These are phyloP conservation scores for Entophlyctis helioformis DNA, from an alignment of 192 early-diverging fungal species.

Conservation along the genomic window DNA sequence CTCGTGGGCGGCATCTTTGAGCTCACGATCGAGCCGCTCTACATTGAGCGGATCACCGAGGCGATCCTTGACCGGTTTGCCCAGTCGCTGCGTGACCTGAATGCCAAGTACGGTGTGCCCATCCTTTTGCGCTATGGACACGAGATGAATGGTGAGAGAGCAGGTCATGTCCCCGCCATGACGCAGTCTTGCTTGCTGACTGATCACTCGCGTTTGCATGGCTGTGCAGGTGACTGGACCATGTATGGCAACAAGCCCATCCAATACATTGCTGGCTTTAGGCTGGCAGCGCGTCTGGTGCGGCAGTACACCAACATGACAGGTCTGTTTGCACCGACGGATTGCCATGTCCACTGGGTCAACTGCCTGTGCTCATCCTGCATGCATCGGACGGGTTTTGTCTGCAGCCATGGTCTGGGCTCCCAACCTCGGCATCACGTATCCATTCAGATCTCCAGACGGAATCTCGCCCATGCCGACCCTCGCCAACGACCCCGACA, in stretches of 20 bases:
- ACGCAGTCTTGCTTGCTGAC: no score
- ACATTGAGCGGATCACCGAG: not conserved
- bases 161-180: no score
- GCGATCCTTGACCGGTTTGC: slow-evolving; percentile 6
- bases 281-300: slow-evolving; percentile 7
- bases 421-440: slow-evolving; percentile 23
- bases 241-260: slow-evolving; percentile 15
- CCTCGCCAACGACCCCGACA: not conserved
- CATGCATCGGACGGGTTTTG: no score
- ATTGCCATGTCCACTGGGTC: no score
- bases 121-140: slow-evolving; percentile 22
- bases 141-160: slow-evolving; percentile 38
- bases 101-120: slow-evolving; percentile 17
- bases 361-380: no score
- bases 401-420: slow-evolving; percentile 32
- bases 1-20: slow-evolving; percentile 14
- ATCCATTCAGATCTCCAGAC: slow-evolving; percentile 25
- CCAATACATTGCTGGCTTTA: slow-evolving; percentile 5
- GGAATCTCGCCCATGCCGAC: not conserved
- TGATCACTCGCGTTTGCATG: no score
- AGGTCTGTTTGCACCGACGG: no score
- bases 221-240: no score
- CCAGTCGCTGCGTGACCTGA: slow-evolving; percentile 2
- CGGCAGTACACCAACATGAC: slow-evolving; percentile 24
- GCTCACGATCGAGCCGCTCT: slow-evolving; percentile 12